Evolutionary conservation across 176 grass and related monocot genomes (phyloP).

Genomic region (Rhipidocladum racemiflorum): DNA sequence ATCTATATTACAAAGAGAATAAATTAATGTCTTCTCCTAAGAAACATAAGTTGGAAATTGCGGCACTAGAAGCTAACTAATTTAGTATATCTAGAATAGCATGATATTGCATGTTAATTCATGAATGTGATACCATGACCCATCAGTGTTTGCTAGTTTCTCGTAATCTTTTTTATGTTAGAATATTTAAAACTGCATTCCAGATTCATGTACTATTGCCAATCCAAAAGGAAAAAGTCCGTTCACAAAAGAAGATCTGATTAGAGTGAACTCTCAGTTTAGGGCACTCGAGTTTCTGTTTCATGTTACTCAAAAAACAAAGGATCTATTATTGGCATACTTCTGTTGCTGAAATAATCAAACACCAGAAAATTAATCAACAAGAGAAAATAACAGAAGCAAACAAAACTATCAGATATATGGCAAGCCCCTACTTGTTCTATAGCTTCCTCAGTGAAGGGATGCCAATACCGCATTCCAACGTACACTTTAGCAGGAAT

Average conservation of each 20-base stretch:
- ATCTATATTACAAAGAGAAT: conserved; percentile 54
- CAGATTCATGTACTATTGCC: conserved; percentile 8
- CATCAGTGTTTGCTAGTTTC: conserved; percentile 4
- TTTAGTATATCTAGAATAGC: conserved; percentile 9
- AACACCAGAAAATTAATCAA: conserved; percentile 10
- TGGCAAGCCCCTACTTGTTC: conserved; percentile 57
- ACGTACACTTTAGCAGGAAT: conserved; percentile 95
- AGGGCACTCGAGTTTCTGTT: neutral
- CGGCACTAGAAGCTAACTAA: neutral
- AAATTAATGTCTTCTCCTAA: neutral
- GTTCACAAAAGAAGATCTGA: neutral
- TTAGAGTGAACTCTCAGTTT: conserved; percentile 10
- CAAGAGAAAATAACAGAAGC: conserved; percentile 20
- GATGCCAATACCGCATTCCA: conserved; percentile 99
- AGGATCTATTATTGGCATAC: neutral
- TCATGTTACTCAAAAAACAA: conserved; percentile 11
- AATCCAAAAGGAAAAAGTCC: neutral
- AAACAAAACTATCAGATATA: conserved; percentile 7
- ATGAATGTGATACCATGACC: neutral
- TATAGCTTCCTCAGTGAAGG: conserved; percentile 99
- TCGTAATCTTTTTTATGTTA: neutral
- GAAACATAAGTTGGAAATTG: neutral
- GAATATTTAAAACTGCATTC: neutral
- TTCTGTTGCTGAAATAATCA: conserved; percentile 4
- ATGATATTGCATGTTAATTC: conserved; percentile 10